These are phyloP conservation scores for Myriosclerotinia duriaeana DNA, from an alignment of 2,329 filamentous ascomycete genomes.

Conservation along the genomic window DNA sequence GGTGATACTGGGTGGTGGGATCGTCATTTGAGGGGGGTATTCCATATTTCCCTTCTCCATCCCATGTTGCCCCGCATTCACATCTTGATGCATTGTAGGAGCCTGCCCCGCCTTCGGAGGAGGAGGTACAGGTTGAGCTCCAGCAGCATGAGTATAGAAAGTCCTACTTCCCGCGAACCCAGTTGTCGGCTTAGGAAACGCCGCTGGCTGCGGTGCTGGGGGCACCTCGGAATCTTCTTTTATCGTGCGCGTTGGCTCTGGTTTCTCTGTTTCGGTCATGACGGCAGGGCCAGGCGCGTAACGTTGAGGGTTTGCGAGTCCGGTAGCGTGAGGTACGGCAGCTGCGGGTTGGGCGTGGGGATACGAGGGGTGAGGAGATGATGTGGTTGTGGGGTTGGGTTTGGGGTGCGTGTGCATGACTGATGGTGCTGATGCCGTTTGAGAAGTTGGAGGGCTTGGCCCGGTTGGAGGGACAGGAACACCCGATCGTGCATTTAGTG, in stretches of 20 bases:
- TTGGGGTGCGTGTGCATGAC: not conserved
- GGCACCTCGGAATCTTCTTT: conserved; percentile 44
- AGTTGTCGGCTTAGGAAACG: conserved; percentile 48
- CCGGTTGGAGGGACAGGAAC: conserved; percentile 27
- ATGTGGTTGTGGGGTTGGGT: conserved; percentile 36
- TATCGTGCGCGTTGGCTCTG: conserved; percentile 46
- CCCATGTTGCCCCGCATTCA: not conserved
- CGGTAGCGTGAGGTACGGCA: conserved; percentile 38
- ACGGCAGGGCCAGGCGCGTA: conserved; percentile 43
- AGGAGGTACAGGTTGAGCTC: conserved; percentile 38
- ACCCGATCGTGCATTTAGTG: conserved; percentile 53
- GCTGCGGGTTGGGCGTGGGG: conserved; percentile 51
- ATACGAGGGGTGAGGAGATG: conserved; percentile 39
- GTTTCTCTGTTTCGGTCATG: not conserved
- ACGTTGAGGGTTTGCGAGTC: conserved; percentile 7
- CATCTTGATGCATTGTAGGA: not conserved
- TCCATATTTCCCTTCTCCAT: not conserved
- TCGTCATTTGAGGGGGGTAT: conserved; percentile 43
- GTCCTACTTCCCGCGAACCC: conserved; percentile 28
- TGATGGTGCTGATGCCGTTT: conserved; percentile 43
- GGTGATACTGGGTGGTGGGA: conserved; percentile 25
- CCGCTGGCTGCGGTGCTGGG: conserved; percentile 58
- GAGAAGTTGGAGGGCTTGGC: conserved; percentile 42
- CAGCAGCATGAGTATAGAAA: conserved; percentile 38
- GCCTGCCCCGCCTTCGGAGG: conserved; percentile 42